phyloP scores from a whole-genome alignment of 2,329 filamentous ascomycete species.

The Magnaporthales sp. region DNA sequence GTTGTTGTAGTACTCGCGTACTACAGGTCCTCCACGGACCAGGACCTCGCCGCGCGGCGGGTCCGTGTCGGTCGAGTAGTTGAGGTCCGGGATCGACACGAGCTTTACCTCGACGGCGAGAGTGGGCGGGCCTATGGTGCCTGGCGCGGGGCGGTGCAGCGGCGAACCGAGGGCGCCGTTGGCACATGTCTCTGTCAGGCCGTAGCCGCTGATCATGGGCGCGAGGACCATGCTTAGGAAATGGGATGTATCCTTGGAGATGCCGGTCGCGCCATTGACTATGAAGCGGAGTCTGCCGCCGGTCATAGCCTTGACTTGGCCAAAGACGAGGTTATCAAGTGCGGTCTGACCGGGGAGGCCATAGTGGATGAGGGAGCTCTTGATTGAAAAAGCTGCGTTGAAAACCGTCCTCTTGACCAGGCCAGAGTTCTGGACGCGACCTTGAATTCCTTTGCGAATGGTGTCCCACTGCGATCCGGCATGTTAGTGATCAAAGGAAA shows the following conservation, averaged over 20 bases:
- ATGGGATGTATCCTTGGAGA: slow-evolving; percentile 76
- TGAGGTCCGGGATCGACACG: slow-evolving; percentile 82
- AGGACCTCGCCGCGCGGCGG: slow-evolving; percentile 89
- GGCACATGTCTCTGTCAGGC: slow-evolving; percentile 85
- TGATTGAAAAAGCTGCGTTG: slow-evolving; percentile 54
- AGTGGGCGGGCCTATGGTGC: slow-evolving; percentile 69
- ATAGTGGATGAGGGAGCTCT: slow-evolving; percentile 46
- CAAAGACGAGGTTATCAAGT: slow-evolving; percentile 79
- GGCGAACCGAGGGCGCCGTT: slow-evolving; percentile 79
- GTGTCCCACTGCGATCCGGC: slow-evolving; percentile 63
- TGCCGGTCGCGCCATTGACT: slow-evolving; percentile 89
- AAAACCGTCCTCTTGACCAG: slow-evolving; percentile 71
- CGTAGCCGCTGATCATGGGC: slow-evolving; percentile 92
- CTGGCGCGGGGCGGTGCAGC: slow-evolving; percentile 71
- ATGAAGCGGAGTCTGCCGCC: slow-evolving; percentile 82
- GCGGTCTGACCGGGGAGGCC: slow-evolving; percentile 56
- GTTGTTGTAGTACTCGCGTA: slow-evolving; percentile 74
- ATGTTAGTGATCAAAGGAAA: neutral
- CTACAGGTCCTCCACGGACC: slow-evolving; percentile 71
- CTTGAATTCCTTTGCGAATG: slow-evolving; percentile 86
- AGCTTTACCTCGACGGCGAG: slow-evolving; percentile 81
- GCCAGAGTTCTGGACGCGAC: slow-evolving; percentile 65
- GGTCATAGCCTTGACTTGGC: slow-evolving; percentile 82
- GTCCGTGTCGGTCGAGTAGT: slow-evolving; percentile 65
- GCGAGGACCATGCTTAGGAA: slow-evolving; percentile 90